Conservation (phyloP, 345 rosid species). For the Boechera divaricarpa region DNA sequence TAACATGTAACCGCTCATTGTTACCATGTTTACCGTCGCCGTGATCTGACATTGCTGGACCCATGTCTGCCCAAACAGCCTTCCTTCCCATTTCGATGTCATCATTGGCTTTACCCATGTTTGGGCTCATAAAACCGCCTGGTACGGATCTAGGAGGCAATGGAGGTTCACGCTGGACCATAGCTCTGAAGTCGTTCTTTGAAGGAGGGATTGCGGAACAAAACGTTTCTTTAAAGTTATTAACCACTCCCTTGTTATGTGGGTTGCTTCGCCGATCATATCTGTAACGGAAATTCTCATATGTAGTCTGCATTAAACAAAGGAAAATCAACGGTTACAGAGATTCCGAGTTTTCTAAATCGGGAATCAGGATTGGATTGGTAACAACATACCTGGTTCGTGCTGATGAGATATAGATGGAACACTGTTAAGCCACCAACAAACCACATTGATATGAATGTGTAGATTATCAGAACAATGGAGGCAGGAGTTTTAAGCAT, state of each 20-base stretch:
- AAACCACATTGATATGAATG: slow-evolving; percentile 96
- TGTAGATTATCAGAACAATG: slow-evolving; percentile 77
- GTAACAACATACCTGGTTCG: slow-evolving; percentile 73
- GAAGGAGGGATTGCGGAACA: slow-evolving; percentile 71
- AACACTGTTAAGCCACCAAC: slow-evolving; percentile 95
- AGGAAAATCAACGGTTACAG: neutral
- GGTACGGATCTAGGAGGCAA: slow-evolving; percentile 64
- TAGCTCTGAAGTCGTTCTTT: slow-evolving; percentile 80
- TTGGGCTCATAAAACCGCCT: slow-evolving; percentile 94
- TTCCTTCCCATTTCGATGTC: slow-evolving; percentile 98
- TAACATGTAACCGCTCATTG: slow-evolving; percentile 66
- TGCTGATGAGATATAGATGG: slow-evolving; percentile 91
- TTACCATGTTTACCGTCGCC: slow-evolving; percentile 65
- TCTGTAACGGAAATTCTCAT: slow-evolving; percentile 92
- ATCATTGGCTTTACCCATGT: slow-evolving; percentile 86
- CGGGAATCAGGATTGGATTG: neutral
- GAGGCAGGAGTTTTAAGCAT: slow-evolving; percentile 69
- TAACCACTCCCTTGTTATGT: slow-evolving; percentile 69
- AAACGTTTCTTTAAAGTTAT: slow-evolving; percentile 79
- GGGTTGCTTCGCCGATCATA: slow-evolving; percentile 88
- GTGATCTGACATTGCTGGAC: slow-evolving; percentile 59
- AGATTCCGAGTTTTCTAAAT: neutral
- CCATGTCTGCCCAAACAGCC: slow-evolving; percentile 90
- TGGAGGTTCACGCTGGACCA: slow-evolving; percentile 73
- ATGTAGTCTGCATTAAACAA: slow-evolving; percentile 72